Evolutionary conservation across 2,329 filamentous ascomycete genomes (phyloP).

Genomic region (Monosporascus sp.): DNA sequence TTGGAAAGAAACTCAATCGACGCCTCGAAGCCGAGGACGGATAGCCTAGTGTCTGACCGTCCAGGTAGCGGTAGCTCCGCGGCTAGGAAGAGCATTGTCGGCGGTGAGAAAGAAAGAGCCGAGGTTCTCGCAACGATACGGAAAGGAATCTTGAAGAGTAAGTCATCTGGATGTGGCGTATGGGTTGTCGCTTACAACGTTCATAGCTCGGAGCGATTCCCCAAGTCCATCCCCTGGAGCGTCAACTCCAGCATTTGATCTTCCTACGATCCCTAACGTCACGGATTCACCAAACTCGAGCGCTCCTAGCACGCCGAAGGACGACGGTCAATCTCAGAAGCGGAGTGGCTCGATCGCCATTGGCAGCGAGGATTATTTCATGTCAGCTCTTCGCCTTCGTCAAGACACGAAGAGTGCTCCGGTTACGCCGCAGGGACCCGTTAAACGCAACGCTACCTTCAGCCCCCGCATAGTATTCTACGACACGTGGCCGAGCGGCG

Average conservation of each 20-base stretch:
- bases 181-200: slow-evolving; percentile 16
- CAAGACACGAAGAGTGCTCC: slow-evolving; percentile 77
- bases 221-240: slow-evolving; percentile 63
- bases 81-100: slow-evolving; percentile 81
- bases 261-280: slow-evolving; percentile 57
- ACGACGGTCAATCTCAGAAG: slow-evolving; percentile 65
- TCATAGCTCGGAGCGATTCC: slow-evolving; percentile 58
- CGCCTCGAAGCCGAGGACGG: slow-evolving; percentile 41
- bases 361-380: slow-evolving; percentile 85
- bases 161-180: slow-evolving; percentile 24
- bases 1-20: slow-evolving; percentile 80
- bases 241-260: slow-evolving; percentile 45
- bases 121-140: slow-evolving; percentile 89
- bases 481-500: slow-evolving; percentile 91
- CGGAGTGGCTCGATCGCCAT: slow-evolving; percentile 67
- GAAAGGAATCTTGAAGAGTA: slow-evolving; percentile 94
- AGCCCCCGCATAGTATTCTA: slow-evolving; percentile 92
- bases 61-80: slow-evolving; percentile 54
- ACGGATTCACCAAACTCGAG: slow-evolving; percentile 80
- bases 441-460: slow-evolving; percentile 65
- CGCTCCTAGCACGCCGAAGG: slow-evolving; percentile 80
- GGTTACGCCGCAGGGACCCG: slow-evolving; percentile 64
- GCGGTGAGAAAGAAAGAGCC: slow-evolving; percentile 82
- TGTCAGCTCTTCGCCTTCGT: slow-evolving; percentile 66
- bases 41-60: slow-evolving; percentile 43